phyloP scores from a whole-genome alignment of 2,329 filamentous ascomycete species.

The Pyrenophora tritici-repentis region DNA sequence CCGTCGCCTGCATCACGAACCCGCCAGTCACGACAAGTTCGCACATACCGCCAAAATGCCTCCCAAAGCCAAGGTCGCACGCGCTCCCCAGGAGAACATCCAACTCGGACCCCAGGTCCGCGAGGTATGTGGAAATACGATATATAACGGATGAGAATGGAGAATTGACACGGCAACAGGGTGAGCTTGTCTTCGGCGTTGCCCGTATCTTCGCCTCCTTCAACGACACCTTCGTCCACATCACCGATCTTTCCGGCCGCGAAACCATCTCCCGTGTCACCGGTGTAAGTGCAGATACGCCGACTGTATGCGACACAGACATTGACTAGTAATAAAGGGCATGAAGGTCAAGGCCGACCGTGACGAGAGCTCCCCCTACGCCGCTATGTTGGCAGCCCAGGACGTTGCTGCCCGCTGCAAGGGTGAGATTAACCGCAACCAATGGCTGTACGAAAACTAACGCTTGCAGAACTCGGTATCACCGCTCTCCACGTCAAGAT shows the following conservation, averaged over 20 bases:
- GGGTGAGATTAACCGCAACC: constrained; percentile 22
- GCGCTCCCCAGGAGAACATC: constrained; percentile 90
- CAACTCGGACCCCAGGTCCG: constrained; percentile 89
- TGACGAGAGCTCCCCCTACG: constrained; percentile 99
- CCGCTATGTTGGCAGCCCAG: constrained; percentile 99
- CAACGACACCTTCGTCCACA: constrained; percentile 76
- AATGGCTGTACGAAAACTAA: background rate
- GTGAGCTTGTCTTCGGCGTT: constrained; percentile 97
- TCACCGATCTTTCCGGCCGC: constrained; percentile 98
- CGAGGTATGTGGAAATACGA: constrained; percentile 62
- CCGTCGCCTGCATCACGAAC: constrained; percentile 28
- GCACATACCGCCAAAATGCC: constrained; percentile 65
- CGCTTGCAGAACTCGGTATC: constrained; percentile 68
- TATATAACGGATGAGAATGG: constrained; percentile 8
- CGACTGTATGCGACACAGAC: constrained; percentile 3
- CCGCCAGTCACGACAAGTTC: constrained; percentile 35
- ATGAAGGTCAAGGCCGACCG: constrained; percentile 98
- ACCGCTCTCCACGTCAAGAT: constrained; percentile 99
- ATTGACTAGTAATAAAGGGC: constrained; percentile 11
- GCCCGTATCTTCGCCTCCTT: constrained; percentile 94
- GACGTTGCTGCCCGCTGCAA: constrained; percentile 86
- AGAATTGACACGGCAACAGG: constrained; percentile 53
- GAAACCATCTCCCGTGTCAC: constrained; percentile 99
- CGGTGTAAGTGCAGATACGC: constrained; percentile 64
- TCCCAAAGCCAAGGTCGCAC: constrained; percentile 83